Evolutionary conservation across 1,284 basidiomycete genomes (phyloP), one percentile per base, ranked within the genome.

Genomic region (Leccinum subrobustum): DNA sequence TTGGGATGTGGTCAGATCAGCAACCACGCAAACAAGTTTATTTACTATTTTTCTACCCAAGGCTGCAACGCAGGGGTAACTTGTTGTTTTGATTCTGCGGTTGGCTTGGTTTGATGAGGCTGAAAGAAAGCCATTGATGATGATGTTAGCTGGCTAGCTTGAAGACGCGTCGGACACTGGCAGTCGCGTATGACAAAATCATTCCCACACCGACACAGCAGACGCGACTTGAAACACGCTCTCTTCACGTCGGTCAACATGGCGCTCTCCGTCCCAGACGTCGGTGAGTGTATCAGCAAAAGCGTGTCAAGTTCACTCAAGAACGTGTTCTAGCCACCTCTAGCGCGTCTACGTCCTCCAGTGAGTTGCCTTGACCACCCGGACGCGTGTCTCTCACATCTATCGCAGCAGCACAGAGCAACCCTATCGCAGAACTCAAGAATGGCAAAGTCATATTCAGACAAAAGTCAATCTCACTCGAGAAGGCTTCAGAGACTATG

Each of bases 31-130:
- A 27, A 11, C 4, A 31, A 6, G 3, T 4, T 39, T 14, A 75
- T 81, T 57, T 56, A 95, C 94, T 98, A 98, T 85, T 98, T 98
- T 78, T 98, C 96, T 0, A 98, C 95, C 96, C 96, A 98, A 63
- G 96, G 96, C 73, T 97, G 93, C 37, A 89, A 74, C 44, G 82
- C 81, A 3, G 88, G 85, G 64, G 89, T 86, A 14, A 80, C 75
- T 0, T 72, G 64, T 35, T 79, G 79, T 66, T 81, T 80, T 29
- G 75, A 70, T 1, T 75, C 68, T 56, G 79, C 70, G 62, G 73
- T 65, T 59, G 79, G 70, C 65, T 79, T 77, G 57, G 76, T 67
- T 64, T 77, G 69, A 54, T 81, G 78, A 66, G 72, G 74, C 62
- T 83, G 79, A 69, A 92, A 89, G 79, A 91, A 89, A 56, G 69